Base-by-base conservation (phyloP, 305 asterid species). In the Fraxinus baroniana region DNA sequence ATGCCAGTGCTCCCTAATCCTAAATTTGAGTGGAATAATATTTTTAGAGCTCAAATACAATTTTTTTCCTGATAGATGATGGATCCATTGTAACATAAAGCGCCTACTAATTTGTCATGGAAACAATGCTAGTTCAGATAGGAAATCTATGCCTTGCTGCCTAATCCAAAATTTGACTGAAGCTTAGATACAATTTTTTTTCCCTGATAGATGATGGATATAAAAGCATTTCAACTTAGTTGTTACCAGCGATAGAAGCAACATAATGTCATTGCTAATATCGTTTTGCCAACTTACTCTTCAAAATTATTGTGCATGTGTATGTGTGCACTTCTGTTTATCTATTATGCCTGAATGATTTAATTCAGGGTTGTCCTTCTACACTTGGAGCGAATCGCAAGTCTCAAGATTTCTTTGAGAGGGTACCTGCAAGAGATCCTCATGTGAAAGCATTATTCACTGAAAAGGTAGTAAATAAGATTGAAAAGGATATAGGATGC, bases 381-480 rank as follows among this genome's bases (percentile, higher is more conserved):
- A 96, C 99, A 15, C 98, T 96, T 60, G 99, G 99, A 86, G 97
- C 97, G 46, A 92, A 85, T 88, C 95, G 97, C 52, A 94, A 95
- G 93, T 92, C 97, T 30, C 98, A 96, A 90, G 99, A 96, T 86
- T 96, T 94, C 88, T 92, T 96, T 83, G 98, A 96, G 84, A 88
- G 98, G 82, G 96, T 96, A 73, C 97, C 98, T 76, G 98, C 98
- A 8, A 91, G 98, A 89, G 98, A 93, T 33, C 93, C 93, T 80
- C 95, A 91, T 22, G 98, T 93, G 78, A 96, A 91, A 91, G 95
- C 93, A 85, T 87, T 94, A 84, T 94, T 96, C 91, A 87, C 94
- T 0, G 95, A 92, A 88, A 92, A 87, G 81, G 95, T 92, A 76
- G 91, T 94, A 18, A 90, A 83, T 87, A 90, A 94, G 86, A 91